Base-by-base conservation (phyloP, 176 grass and related monocot genomes). In the Triticum monococcum region DNA sequence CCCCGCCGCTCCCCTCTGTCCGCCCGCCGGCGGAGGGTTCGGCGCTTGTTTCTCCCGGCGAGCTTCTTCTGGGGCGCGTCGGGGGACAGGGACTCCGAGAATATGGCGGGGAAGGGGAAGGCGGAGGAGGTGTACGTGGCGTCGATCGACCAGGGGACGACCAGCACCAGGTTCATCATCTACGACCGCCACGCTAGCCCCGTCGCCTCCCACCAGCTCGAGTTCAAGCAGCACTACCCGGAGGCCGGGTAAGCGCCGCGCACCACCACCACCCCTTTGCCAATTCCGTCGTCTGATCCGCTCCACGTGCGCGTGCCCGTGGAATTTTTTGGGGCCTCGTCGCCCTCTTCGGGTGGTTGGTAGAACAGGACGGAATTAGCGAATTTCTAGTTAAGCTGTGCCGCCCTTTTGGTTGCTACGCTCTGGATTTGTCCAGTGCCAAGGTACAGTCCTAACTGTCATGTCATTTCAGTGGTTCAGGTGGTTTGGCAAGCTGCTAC, bases 201-300 rank as follows among this genome's bases (percentile, higher is more conserved):
- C 26, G 79, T 98, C 75, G 92, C 88, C 0, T 98, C 93, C 7
- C 96, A 98, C 85, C 96, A 98, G 85, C 91, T 98, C 57, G 92
- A 98, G 88, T 98, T 98, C 91, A 96, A 84, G 69, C 96, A 98
- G 81, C 88, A 89, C 88, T 98, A 98, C 83, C 96, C 96, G 28
- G 90, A 94, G 61, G 92, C 97, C 0, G 97, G 97, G 97, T 98
- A 68, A 80, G 86, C 22, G 35, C 12, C 11, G 45, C 45, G 45
- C 45, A 4, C 12, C 20, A 10, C 65, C 69, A 72, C 36, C 22
- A 43, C 2, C 37, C 69, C 52, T 7, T 56, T 43, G 13, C 9
- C 12, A 24, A 28, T 46, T 5, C 28, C 23, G 5, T 46, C 56
- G 0, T 17, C 13, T 84, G 46, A 81, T 86, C 18, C 54, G 57